Conservation (phyloP, 148 eudicot genomes). For the Rhododendron williamsianum region DNA sequence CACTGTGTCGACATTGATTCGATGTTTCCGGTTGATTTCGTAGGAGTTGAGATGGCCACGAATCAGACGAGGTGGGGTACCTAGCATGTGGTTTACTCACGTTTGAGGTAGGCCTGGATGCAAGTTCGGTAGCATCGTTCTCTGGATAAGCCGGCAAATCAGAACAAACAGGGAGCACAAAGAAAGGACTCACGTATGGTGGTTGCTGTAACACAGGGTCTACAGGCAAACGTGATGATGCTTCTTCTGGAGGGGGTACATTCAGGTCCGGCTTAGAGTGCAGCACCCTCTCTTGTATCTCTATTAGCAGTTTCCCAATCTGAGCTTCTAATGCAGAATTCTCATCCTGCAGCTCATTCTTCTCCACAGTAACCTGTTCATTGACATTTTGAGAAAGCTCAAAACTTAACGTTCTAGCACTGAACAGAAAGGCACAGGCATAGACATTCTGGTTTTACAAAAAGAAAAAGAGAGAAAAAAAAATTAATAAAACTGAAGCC, state of each 20-base stretch:
- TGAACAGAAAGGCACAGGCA: background rate
- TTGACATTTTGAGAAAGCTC: slow-evolving; percentile 3
- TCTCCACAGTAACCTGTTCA: slow-evolving; percentile 58
- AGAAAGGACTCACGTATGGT: slow-evolving; percentile 46
- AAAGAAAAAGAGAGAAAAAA: background rate
- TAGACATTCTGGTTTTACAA: background rate
- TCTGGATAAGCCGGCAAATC: slow-evolving; percentile 33
- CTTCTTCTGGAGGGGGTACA: slow-evolving; percentile 29
- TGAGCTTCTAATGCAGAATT: slow-evolving; percentile 49
- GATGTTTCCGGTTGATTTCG: slow-evolving; percentile 29
- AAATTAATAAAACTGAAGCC: background rate
- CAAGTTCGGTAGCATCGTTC: slow-evolving; percentile 10
- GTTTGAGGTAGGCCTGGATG: slow-evolving; percentile 27
- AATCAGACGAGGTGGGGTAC: slow-evolving; percentile 65
- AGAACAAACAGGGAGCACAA: slow-evolving; percentile 50
- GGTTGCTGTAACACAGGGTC: slow-evolving; percentile 34
- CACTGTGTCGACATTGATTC: background rate
- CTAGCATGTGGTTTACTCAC: slow-evolving; percentile 82
- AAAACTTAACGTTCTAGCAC: background rate
- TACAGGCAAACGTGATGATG: slow-evolving; percentile 4
- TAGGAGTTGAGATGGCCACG: slow-evolving; percentile 71
- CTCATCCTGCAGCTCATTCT: slow-evolving; percentile 70
- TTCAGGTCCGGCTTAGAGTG: slow-evolving; percentile 40
- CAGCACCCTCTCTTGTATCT: slow-evolving; percentile 36
- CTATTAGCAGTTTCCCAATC: slow-evolving; percentile 39